These are phyloP conservation scores for Daldinia childiae DNA, from an alignment of 495 filamentous ascomycete genomes.

Conservation along the genomic window DNA sequence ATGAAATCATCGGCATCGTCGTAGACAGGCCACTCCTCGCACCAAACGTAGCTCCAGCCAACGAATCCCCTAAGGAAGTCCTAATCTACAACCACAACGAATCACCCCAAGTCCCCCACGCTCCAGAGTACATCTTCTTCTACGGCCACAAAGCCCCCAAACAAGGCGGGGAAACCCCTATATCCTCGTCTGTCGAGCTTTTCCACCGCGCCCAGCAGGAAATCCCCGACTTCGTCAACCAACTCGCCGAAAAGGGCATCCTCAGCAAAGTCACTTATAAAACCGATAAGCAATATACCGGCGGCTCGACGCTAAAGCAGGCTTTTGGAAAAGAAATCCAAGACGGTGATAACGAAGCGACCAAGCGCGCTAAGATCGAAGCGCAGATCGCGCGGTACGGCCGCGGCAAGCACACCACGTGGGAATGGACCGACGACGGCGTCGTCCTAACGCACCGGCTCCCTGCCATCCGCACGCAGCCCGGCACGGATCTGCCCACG, in stretches of 20 bases:
- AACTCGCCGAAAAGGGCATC: slow-evolving; percentile 58
- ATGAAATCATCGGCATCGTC: slow-evolving; percentile 66
- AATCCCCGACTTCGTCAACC: slow-evolving; percentile 59
- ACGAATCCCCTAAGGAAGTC: slow-evolving; percentile 61
- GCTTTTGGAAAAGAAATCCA: slow-evolving; percentile 62
- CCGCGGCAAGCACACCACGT: slow-evolving; percentile 51
- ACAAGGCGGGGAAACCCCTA: slow-evolving; percentile 61
- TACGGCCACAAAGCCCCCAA: slow-evolving; percentile 43
- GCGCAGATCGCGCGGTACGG: slow-evolving; percentile 58
- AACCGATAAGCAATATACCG: slow-evolving; percentile 54
- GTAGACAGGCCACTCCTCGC: slow-evolving; percentile 61
- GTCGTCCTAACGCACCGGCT: slow-evolving; percentile 53
- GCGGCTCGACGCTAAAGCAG: slow-evolving; percentile 61
- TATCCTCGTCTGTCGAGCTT: slow-evolving; percentile 62
- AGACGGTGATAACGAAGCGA: slow-evolving; percentile 57
- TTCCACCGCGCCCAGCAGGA: slow-evolving; percentile 58
- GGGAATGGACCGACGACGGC: slow-evolving; percentile 59
- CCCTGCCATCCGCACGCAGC: slow-evolving; percentile 57
- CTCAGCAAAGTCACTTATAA: slow-evolving; percentile 59
- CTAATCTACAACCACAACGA: slow-evolving; percentile 66
- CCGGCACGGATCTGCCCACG: slow-evolving; percentile 58
- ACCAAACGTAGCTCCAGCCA: slow-evolving; percentile 63
- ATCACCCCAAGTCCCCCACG: slow-evolving; percentile 63
- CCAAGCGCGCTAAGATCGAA: slow-evolving; percentile 57
- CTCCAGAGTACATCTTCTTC: slow-evolving; percentile 64